Conservation (phyloP, 176 grass and related monocot species). For the Avena insularis region DNA sequence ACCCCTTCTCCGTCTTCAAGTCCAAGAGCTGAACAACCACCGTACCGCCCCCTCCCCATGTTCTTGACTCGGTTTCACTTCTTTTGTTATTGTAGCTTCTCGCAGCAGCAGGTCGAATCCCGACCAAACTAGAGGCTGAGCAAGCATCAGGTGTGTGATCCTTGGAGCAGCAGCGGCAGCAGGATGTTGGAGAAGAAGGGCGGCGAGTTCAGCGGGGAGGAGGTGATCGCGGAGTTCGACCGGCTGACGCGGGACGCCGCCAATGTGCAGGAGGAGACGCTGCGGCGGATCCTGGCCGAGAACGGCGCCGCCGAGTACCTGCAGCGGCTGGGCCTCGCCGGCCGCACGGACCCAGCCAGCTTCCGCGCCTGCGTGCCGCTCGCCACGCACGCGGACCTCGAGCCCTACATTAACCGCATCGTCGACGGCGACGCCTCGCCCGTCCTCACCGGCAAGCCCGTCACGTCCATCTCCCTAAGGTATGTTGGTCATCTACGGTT, state of each 20-base stretch:
- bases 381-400: slow-evolving; percentile 65
- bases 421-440: slow-evolving; percentile 68
- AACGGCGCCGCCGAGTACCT: slow-evolving; percentile 70
- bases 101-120: background rate
- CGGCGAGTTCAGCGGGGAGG: slow-evolving; percentile 51
- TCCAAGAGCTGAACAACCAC: background rate
- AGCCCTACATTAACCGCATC: slow-evolving; percentile 86
- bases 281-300: slow-evolving; percentile 66
- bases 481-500: too few species aligned
- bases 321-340: slow-evolving; percentile 52
- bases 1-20: background rate
- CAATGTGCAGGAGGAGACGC: slow-evolving; percentile 63
- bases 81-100: slow-evolving; percentile 16
- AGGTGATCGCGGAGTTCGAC: slow-evolving; percentile 78
- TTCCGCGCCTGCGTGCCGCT: slow-evolving; percentile 70
- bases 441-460: slow-evolving; percentile 65
- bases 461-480: slow-evolving; percentile 85
- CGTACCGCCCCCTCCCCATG: background rate
- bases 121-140: rapidly evolving
- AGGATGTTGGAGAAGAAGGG: slow-evolving; percentile 63
- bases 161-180: background rate
- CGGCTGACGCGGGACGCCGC: slow-evolving; percentile 60
- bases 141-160: background rate
- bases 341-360: slow-evolving; percentile 67
- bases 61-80: background rate